Base-by-base conservation (phyloP, 2,329 filamentous ascomycete species). In the Scedosporium apiospermum region DNA sequence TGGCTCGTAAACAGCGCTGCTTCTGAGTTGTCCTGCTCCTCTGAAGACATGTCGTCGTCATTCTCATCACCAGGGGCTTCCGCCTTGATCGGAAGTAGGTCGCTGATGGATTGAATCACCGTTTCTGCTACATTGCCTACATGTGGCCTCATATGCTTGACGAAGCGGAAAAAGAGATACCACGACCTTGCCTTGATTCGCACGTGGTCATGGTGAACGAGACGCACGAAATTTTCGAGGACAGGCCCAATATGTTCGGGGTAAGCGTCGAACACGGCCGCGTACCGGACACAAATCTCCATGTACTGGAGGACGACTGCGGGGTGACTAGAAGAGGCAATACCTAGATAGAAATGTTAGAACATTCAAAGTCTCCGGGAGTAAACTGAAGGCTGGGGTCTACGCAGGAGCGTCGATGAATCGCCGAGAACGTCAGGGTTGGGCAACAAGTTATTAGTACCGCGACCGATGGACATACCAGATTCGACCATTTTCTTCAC, bases 211-310 rank as follows among this genome's bases (percentile, higher is more conserved):
- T 96, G 91, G 70, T 98, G 96, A 3, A 95, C 90, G 58, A 97
- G 84, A 12, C 88, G 86, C 57, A 99, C 90, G 74, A 99, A 98
- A 71, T 89, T 92, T 70, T 97, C 92, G 51, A 99, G 81, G 1
- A 95, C 91, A 66, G 88, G 88, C 1, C 91, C 90, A 59, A 98
- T 96, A 65, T 91, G 87, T 23, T 88, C 81, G 34, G 87, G 82
- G 70, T 96, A 90, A 63, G 86, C 86, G 71, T 98, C 93, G 72
- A 99, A 98, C 74, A 97, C 96, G 30, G 87, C 85, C 72, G 88
- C 90, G 75, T 99, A 99, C 60, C 95, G 88, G 62, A 96, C 93
- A 73, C 93, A 96, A 42, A 96, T 96, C 74, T 99, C 95, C 93
- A 99, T 97, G 71, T 96, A 99, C 75, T 97, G 92, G 23, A 99